Percentiles rank a stretch among this genome's conserved stretches.
Evolutionary conservation across 2,329 filamentous ascomycete species (phyloP).

Genomic region (Tolypocladium amazonense): DNA sequence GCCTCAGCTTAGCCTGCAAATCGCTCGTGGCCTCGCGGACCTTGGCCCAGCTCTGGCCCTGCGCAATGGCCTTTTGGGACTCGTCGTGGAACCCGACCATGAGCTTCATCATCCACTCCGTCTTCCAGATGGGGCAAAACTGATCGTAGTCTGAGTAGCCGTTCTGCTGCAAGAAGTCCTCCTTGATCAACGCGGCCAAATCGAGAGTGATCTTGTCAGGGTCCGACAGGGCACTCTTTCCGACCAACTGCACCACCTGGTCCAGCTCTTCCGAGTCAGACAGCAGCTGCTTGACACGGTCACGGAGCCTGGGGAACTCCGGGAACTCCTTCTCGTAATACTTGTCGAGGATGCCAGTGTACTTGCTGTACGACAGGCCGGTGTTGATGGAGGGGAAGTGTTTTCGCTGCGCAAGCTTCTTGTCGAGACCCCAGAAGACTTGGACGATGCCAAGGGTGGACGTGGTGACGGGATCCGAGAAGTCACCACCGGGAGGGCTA

Average conservation of each 20-base stretch:
- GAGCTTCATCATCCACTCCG: conserved; percentile 99
- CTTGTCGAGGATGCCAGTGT: conserved; percentile 77
- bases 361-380: conserved; percentile 90
- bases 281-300: conserved; percentile 87
- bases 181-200: conserved; percentile 84
- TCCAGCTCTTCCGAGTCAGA: conserved; percentile 95
- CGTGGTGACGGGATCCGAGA: conserved; percentile 93
- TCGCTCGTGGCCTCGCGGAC: conserved; percentile 84
- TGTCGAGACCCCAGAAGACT: conserved; percentile 99
- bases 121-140: conserved; percentile 99
- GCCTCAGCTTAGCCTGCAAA: conserved; percentile 73
- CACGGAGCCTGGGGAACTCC: conserved; percentile 85
- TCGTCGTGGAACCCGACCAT: conserved; percentile 99
- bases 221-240: conserved; percentile 92
- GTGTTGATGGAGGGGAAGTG: conserved; percentile 99
- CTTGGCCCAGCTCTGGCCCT: conserved; percentile 87
- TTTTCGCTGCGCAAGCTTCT: conserved; percentile 98
- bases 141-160: conserved; percentile 98
- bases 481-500: conserved; percentile 95
- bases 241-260: conserved; percentile 96
- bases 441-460: conserved; percentile 95
- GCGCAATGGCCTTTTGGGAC: conserved; percentile 85
- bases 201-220: conserved; percentile 97
- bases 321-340: conserved; percentile 91
- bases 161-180: conserved; percentile 98